A percentile compares a stretch with the other conserved stretches of the same genome.
These are phyloP conservation scores for Casuarina glauca DNA, from an alignment of 306 rosid species.

Conservation along the genomic window DNA sequence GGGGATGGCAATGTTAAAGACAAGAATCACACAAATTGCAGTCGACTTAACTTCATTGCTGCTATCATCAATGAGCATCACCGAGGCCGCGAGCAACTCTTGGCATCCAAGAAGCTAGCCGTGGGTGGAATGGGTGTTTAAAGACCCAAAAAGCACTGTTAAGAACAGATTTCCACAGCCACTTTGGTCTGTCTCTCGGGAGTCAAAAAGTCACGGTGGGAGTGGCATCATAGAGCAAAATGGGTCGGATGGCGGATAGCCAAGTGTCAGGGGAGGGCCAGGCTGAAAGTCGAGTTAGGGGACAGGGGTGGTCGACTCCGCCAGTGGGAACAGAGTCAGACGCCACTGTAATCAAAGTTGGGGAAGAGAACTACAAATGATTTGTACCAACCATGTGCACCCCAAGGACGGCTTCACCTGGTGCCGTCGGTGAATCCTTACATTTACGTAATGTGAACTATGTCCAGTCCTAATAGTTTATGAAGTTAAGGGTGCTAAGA, in stretches of 20 bases:
- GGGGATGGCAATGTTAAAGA: too few species aligned
- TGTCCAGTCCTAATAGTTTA: neutral
- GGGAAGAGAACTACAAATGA: neutral
- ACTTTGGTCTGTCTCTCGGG: neutral
- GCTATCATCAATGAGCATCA: too few species aligned
- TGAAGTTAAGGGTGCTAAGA: neutral
- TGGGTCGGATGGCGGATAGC: neutral
- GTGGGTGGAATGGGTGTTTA: neutral
- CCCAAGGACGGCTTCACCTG: too few species aligned
- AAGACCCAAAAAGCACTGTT: neutral
- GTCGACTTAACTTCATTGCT: too few species aligned
- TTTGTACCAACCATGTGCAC: neutral
- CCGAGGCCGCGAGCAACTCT: neutral
- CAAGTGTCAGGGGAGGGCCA: constrained; percentile 22
- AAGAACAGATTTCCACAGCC: neutral
- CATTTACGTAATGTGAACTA: neutral
- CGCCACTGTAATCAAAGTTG: constrained; percentile 34
- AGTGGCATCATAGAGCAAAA: constrained; percentile 61
- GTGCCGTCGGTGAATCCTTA: neutral
- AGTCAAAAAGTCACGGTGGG: constrained; percentile 41
- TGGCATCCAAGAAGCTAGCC: neutral
- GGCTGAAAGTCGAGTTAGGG: neutral
- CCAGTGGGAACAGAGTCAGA: constrained; percentile 54
- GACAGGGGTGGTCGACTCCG: constrained; percentile 3
- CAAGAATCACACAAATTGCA: neutral